Conservation (phyloP, 306 rosid species). For the Astragalus glycyphyllos region DNA sequence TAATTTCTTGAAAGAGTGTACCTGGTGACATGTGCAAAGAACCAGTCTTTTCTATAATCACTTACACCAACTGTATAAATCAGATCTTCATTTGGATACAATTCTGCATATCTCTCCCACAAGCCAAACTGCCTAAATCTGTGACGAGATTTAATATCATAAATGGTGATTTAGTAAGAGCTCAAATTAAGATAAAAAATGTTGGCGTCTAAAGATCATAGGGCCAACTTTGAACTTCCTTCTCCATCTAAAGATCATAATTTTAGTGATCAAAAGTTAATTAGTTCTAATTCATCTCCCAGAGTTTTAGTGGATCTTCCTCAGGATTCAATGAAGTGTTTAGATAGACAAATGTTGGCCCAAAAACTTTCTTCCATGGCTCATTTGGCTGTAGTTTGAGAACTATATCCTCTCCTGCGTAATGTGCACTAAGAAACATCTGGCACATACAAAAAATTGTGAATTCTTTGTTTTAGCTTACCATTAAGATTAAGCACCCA, state of each 20-base stretch:
- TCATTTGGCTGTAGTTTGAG: conserved; percentile 62
- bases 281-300: too few species aligned
- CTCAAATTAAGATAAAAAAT: background rate
- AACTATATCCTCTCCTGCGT: conserved; percentile 84
- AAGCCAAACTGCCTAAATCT: conserved; percentile 87
- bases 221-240: conserved; percentile 81
- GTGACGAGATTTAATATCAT: background rate
- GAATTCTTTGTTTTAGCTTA: background rate
- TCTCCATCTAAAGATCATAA: conserved; percentile 51
- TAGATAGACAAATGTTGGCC: conserved; percentile 75
- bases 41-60: conserved; percentile 77
- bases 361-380: conserved; percentile 90
- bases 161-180: too few species aligned
- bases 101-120: conserved; percentile 87
- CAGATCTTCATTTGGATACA: conserved; percentile 70
- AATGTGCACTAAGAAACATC: conserved; percentile 93
- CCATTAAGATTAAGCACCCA: background rate
- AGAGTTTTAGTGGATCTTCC: conserved; percentile 48
- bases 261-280: too few species aligned
- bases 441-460: conserved; percentile 32
- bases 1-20: background rate
- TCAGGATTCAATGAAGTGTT: conserved; percentile 47
- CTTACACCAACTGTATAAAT: conserved; percentile 62
- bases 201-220: conserved; percentile 52
- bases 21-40: conserved; percentile 92